phyloP scores from a whole-genome alignment of 768 basidiomycete genomes.

The Cyathus striatus region DNA sequence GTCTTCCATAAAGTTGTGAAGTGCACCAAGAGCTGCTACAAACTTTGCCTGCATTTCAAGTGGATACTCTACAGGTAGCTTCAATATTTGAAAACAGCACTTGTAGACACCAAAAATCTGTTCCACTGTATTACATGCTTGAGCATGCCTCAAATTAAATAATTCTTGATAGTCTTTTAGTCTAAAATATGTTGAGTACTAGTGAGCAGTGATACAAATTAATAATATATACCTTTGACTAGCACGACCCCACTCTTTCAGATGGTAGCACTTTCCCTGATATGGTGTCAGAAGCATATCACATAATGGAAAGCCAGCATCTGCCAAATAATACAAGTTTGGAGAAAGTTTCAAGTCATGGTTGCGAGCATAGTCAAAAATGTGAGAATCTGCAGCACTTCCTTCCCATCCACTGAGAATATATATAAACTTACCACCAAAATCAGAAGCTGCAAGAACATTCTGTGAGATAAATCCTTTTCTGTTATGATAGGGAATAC shows the following conservation, averaged over 20 bases:
- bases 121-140: slow-evolving; percentile 22
- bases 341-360: slow-evolving; percentile 17
- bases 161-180: slow-evolving; percentile 23
- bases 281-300: slow-evolving; percentile 24
- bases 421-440: slow-evolving; percentile 22
- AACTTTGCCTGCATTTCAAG: slow-evolving; percentile 15
- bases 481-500: slow-evolving; percentile 6
- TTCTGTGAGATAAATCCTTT: slow-evolving; percentile 25
- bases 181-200: slow-evolving; percentile 8
- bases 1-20: slow-evolving; percentile 18
- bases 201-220: no score
- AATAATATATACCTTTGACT: slow-evolving; percentile 6
- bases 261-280: slow-evolving; percentile 22
- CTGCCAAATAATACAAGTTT: slow-evolving; percentile 22
- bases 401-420: slow-evolving; percentile 30
- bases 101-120: slow-evolving; percentile 23
- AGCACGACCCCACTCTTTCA: slow-evolving; percentile 23
- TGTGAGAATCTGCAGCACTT: slow-evolving; percentile 20
- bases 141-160: slow-evolving; percentile 26
- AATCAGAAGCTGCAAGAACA: slow-evolving; percentile 21
- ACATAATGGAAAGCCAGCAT: slow-evolving; percentile 22
- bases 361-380: slow-evolving; percentile 17
- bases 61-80: slow-evolving; percentile 12
- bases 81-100: slow-evolving; percentile 11
- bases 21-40: slow-evolving; percentile 12